Evolutionary conservation across 345 rosid species (phyloP).

Genomic region (Populus pruinosa): DNA sequence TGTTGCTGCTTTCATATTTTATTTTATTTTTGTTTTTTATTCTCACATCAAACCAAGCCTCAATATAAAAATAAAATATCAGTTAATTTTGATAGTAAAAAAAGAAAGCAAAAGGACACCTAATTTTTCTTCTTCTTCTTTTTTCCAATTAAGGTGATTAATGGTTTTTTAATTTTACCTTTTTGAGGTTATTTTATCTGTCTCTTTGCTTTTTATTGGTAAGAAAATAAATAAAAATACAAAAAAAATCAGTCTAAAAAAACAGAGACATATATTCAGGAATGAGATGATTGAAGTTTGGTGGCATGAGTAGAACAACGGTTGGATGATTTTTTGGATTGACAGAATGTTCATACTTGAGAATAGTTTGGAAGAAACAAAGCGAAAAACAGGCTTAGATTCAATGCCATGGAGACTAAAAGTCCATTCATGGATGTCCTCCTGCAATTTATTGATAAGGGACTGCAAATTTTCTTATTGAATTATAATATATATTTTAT

Average conservation of each 20-base stretch:
- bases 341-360: not conserved
- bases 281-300: not conserved
- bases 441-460: too few species aligned
- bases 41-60: not conserved
- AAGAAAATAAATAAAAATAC: not conserved
- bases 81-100: not conserved
- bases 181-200: not conserved
- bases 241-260: not conserved
- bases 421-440: too few species aligned
- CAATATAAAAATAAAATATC: not conserved
- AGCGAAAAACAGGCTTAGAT: too few species aligned
- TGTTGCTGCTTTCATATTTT: constrained; percentile 8
- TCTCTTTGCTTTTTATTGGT: not conserved
- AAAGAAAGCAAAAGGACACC: not conserved
- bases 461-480: too few species aligned
- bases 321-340: not conserved
- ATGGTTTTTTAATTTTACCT: not conserved
- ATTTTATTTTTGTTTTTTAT: not conserved
- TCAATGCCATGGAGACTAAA: too few species aligned
- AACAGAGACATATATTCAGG: not conserved
- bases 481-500: too few species aligned
- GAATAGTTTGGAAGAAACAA: too few species aligned
- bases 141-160: not conserved
- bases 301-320: not conserved
- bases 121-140: too few species aligned